Evolutionary conservation across 1,284 basidiomycete genomes (phyloP).

Genomic region (Tylopilus microsporus): DNA sequence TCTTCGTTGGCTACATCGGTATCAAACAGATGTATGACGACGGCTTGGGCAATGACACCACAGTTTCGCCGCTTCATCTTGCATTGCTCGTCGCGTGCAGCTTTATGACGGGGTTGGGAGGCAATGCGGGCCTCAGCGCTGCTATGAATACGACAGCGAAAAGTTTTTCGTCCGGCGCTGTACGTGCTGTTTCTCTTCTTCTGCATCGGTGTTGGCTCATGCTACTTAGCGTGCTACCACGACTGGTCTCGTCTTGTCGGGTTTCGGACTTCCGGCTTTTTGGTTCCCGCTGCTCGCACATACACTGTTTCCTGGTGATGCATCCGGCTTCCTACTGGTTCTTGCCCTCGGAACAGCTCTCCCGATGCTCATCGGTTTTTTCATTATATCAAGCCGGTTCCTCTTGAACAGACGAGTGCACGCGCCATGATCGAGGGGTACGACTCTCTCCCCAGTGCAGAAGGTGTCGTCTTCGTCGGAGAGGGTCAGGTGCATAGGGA

Average conservation of each 20-base stretch:
- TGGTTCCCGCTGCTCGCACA: slow-evolving; percentile 70
- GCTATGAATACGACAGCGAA: slow-evolving; percentile 65
- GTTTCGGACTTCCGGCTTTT: slow-evolving; percentile 82
- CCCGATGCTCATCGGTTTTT: slow-evolving; percentile 64
- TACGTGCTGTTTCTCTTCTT: slow-evolving; percentile 29
- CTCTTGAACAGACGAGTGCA: slow-evolving; percentile 34
- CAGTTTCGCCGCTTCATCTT: slow-evolving; percentile 32
- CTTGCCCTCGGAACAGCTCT: slow-evolving; percentile 66
- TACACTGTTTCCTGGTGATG: slow-evolving; percentile 63
- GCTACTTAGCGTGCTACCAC: slow-evolving; percentile 58
- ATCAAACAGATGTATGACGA: slow-evolving; percentile 59
- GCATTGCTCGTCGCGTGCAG: slow-evolving; percentile 44
- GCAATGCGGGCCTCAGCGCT: slow-evolving; percentile 53
- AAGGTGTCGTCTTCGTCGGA: slow-evolving; percentile 20
- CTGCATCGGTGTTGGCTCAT: not conserved
- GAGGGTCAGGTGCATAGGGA: slow-evolving; percentile 29
- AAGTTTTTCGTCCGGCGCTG: slow-evolving; percentile 51
- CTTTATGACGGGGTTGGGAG: slow-evolving; percentile 59
- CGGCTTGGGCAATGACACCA: slow-evolving; percentile 33
- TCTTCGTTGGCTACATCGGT: slow-evolving; percentile 62
- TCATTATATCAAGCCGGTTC: slow-evolving; percentile 60
- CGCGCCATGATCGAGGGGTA: slow-evolving; percentile 6
- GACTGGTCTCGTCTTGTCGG: slow-evolving; percentile 71
- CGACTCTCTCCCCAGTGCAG: slow-evolving; percentile 12
- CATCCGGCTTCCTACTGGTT: slow-evolving; percentile 63